phyloP scores from a whole-genome alignment of 1,139 yeast genomes.

The Scheffersomyces lignicola region DNA sequence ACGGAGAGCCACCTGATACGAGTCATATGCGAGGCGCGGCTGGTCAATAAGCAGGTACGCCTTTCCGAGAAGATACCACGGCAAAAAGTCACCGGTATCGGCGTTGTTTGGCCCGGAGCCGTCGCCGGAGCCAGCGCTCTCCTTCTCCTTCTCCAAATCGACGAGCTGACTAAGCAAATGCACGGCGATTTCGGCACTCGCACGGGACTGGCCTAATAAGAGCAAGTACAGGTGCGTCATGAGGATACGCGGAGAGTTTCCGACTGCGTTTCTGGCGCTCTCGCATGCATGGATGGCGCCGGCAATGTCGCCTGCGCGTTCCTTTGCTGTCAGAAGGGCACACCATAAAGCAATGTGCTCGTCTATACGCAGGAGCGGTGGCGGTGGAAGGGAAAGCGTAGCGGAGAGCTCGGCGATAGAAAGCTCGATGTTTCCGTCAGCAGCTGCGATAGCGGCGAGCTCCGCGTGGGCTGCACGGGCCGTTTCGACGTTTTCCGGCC shows the following conservation, averaged over 20 bases:
- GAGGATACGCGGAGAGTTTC: slow-evolving; percentile 43
- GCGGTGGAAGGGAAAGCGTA: slow-evolving; percentile 51
- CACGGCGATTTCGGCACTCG: slow-evolving; percentile 30
- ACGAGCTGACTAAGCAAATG: slow-evolving; percentile 35
- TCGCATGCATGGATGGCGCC: slow-evolving; percentile 52
- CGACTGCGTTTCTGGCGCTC: slow-evolving; percentile 45
- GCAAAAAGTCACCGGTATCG: slow-evolving; percentile 44
- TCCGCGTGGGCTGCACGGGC: slow-evolving; percentile 55
- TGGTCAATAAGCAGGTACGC: slow-evolving; percentile 48
- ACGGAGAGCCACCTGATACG: slow-evolving; percentile 56
- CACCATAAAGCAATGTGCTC: slow-evolving; percentile 54
- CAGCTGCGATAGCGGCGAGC: slow-evolving; percentile 52
- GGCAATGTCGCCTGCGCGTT: slow-evolving; percentile 45
- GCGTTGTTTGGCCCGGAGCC: slow-evolving; percentile 10
- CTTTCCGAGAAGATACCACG: slow-evolving; percentile 58
- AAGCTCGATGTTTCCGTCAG: slow-evolving; percentile 49
- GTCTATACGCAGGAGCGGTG: slow-evolving; percentile 44
- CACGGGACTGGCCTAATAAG: slow-evolving; percentile 20
- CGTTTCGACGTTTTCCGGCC: slow-evolving; percentile 38
- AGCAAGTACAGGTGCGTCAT: slow-evolving; percentile 50
- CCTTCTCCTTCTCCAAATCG: slow-evolving; percentile 25
- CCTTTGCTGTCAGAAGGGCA: slow-evolving; percentile 51
- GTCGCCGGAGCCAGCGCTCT: slow-evolving; percentile 12
- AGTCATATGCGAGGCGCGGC: slow-evolving; percentile 56
- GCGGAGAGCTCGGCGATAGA: slow-evolving; percentile 49